Percentiles rank a stretch among this genome's conserved stretches.
Evolutionary conservation across 2,329 filamentous ascomycete genomes (phyloP).

Genomic region (Stagonosporopsis vannaccii): DNA sequence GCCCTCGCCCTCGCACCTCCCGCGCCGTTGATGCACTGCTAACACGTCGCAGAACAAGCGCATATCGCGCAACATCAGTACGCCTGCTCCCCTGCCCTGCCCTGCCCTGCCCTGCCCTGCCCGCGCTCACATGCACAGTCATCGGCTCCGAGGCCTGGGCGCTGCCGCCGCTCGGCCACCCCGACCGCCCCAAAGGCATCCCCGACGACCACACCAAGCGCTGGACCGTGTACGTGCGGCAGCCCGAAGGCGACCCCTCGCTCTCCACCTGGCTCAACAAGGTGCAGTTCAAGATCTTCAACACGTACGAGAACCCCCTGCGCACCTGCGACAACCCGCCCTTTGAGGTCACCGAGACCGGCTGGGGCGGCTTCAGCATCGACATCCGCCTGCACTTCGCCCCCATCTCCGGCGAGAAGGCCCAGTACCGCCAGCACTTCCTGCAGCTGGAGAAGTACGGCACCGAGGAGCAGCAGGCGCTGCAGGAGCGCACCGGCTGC

Average conservation of each 20-base stretch:
- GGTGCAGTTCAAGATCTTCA: slow-evolving; percentile 97
- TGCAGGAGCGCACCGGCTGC: slow-evolving; percentile 59
- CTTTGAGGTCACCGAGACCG: slow-evolving; percentile 89
- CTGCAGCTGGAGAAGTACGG: slow-evolving; percentile 91
- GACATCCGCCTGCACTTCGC: slow-evolving; percentile 94
- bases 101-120: background rate
- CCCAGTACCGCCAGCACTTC: slow-evolving; percentile 93
- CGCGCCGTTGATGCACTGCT: background rate
- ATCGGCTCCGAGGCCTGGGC: slow-evolving; percentile 59
- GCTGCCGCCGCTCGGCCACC: slow-evolving; percentile 75
- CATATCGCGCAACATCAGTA: slow-evolving; percentile 51
- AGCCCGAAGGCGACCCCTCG: slow-evolving; percentile 82
- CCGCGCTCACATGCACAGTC: slow-evolving; percentile 46
- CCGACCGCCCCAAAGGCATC: slow-evolving; percentile 67
- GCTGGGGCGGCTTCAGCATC: slow-evolving; percentile 98
- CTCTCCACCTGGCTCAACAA: slow-evolving; percentile 96
- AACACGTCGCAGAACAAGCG: slow-evolving; percentile 47
- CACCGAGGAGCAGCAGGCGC: slow-evolving; percentile 69
- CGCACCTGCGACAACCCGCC: slow-evolving; percentile 77
- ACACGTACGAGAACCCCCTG: slow-evolving; percentile 91
- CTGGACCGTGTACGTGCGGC: slow-evolving; percentile 94
- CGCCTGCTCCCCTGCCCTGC: background rate
- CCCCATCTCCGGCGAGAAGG: slow-evolving; percentile 87
- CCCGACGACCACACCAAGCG: slow-evolving; percentile 94
- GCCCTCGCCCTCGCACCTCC: background rate